Evolutionary conservation across 306 rosid genomes (phyloP).

Genomic region (Leucaena leucocephala): DNA sequence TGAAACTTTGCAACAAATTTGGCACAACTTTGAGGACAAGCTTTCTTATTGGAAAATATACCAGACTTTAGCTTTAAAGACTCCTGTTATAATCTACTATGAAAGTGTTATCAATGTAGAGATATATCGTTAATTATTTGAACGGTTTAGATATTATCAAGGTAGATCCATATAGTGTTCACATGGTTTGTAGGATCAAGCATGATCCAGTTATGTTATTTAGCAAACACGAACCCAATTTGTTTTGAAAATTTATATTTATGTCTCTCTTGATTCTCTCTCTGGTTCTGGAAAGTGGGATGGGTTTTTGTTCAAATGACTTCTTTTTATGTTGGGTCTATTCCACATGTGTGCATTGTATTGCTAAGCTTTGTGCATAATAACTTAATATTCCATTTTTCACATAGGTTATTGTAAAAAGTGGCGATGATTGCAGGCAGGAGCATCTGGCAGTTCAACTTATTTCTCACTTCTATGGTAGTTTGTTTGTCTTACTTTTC

Average conservation of each 20-base stretch:
- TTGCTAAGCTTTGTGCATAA: slow-evolving; percentile 18
- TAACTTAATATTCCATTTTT: slow-evolving; percentile 34
- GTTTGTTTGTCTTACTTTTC: slow-evolving; percentile 33
- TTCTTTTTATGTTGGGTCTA: neutral
- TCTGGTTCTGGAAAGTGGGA: slow-evolving; percentile 17
- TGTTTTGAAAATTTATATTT: slow-evolving; percentile 19
- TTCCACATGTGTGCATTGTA: slow-evolving; percentile 27
- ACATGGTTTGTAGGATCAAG: neutral
- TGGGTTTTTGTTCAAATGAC: slow-evolving; percentile 23
- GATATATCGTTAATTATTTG: slow-evolving; percentile 31
- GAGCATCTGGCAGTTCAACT: slow-evolving; percentile 99
- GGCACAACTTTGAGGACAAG: slow-evolving; percentile 9
- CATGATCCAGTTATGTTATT: neutral
- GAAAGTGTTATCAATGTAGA: slow-evolving; percentile 16
- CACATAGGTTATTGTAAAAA: slow-evolving; percentile 86
- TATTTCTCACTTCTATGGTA: slow-evolving; percentile 96
- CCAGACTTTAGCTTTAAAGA: slow-evolving; percentile 5
- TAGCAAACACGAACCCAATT: slow-evolving; percentile 15
- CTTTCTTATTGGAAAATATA: neutral
- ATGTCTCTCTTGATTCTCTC: slow-evolving; percentile 6
- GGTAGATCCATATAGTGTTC: neutral
- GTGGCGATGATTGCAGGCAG: slow-evolving; percentile 99
- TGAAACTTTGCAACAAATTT: neutral
- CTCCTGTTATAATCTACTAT: slow-evolving; percentile 16
- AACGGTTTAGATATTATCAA: slow-evolving; percentile 22